Percentiles rank a stretch among this genome's conserved stretches.
Evolutionary conservation across 2,329 filamentous ascomycete genomes (phyloP).

Genomic region (Microsporum canis): DNA sequence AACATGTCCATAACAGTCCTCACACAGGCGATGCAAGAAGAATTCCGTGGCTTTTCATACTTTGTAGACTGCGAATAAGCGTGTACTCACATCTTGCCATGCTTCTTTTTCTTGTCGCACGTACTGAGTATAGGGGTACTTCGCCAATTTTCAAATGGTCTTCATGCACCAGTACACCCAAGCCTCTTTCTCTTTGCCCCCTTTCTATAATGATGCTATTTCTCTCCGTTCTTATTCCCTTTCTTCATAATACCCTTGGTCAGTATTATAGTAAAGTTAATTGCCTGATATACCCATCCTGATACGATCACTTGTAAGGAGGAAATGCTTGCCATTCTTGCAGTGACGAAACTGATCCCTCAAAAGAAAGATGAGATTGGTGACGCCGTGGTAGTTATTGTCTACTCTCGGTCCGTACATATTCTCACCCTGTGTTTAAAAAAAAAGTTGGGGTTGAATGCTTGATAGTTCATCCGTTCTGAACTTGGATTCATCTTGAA

Average conservation of each 20-base stretch:
- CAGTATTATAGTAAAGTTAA: constrained; percentile 3
- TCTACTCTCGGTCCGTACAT: not conserved
- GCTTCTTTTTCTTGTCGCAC: not conserved
- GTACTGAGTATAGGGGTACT: not conserved
- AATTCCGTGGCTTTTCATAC: constrained; percentile 98
- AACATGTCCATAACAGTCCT: constrained; percentile 50
- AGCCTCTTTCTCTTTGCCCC: not conserved
- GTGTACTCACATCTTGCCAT: not conserved
- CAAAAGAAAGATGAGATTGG: not conserved
- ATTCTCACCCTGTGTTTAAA: not conserved
- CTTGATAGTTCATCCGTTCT: not conserved
- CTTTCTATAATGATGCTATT: constrained; percentile 5
- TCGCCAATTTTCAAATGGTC: not conserved
- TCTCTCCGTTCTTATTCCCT: not conserved
- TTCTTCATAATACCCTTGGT: constrained; percentile 1
- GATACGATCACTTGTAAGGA: not conserved
- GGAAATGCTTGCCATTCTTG: not conserved
- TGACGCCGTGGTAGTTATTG: not conserved
- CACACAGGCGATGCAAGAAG: constrained; percentile 97
- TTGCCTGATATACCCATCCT: constrained; percentile 1
- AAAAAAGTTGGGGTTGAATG: not conserved
- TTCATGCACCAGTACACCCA: not conserved
- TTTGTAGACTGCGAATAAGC: constrained; percentile 73
- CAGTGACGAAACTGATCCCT: not conserved
- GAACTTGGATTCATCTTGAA: not conserved